Percentiles rank a stretch among this genome's conserved stretches.
These are phyloP conservation scores for Coix lacrymajobi DNA, from an alignment of 176 grass and related monocot genomes.

Conservation along the genomic window DNA sequence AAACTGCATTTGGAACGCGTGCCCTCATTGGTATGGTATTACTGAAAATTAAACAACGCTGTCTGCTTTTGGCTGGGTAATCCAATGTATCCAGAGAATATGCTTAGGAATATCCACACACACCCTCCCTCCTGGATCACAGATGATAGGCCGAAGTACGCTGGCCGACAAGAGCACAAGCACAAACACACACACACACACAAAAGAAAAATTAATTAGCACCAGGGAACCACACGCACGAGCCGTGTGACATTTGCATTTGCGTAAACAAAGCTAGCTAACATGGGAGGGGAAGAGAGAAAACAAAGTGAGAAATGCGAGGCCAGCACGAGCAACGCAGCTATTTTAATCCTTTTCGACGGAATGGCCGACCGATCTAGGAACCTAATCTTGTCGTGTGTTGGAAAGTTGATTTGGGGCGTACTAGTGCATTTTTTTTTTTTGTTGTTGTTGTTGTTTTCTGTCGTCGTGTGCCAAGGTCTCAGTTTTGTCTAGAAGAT, in stretches of 20 bases:
- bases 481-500: conserved; percentile 17
- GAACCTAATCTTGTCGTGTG: conserved; percentile 13
- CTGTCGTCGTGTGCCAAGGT: conserved; percentile 1
- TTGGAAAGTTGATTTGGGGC: conserved; percentile 5
- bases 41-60: not conserved
- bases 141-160: not conserved
- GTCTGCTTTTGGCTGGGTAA: not conserved
- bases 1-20: not conserved
- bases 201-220: not conserved
- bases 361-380: not conserved
- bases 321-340: not conserved
- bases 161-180: not conserved
- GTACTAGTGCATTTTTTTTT: not conserved
- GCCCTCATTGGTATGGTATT: not conserved
- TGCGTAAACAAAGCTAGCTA: not conserved
- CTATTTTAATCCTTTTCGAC: not conserved
- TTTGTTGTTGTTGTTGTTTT: no score
- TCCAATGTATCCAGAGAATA: conserved; percentile 35
- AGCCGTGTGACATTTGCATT: conserved; percentile 31
- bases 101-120: conserved; percentile 35
- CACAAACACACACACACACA: not conserved
- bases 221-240: not conserved
- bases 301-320: not conserved
- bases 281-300: not conserved
- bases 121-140: not conserved